Evolutionary conservation across 2,329 filamentous ascomycete genomes (phyloP), one percentile per base, ranked within the genome.

Genomic region (Pyricularia pennisetigena): DNA sequence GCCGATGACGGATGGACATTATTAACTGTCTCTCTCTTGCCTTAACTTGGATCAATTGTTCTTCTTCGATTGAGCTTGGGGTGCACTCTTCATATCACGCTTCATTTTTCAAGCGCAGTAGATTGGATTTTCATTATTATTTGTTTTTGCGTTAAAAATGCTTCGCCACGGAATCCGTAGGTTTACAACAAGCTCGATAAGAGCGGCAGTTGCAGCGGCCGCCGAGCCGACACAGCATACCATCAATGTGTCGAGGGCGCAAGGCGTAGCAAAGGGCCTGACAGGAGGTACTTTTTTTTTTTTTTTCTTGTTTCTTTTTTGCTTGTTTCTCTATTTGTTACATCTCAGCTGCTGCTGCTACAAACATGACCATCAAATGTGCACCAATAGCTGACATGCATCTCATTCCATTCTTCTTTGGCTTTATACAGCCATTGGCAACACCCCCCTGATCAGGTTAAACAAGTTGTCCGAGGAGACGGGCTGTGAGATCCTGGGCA

Each of bases 371-470:
- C 16, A 49, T 49, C 16, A 4, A 6, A n/a, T 49, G 16, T 49
- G 7, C 16, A 49, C 5, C 41, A 49, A 49, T 20, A 49, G 24
- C 59, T 62, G 24, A 62, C 59, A 62, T 29, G 59, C 14, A 62
- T 16, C 24, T 62, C 32, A 35, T 35, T 14, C 12, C 32, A 35
- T 35, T 35, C 9, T 2, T 14, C 59, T 16, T 28, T 62, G 59
- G 59, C 24, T 12, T 28, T 20, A 28, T 61, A n/a, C 66, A 97
- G 95, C 95, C 68, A 98, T 99, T 81, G 95, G 95, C 71, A 98
- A 98, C 80, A 99, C 95, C 0, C 94, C 95, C 0, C 86, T 99
- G 68, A 97, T 99, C 73, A 87, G 88, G 71, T 93, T 99, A 76
- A 90, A 88, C 72, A 94, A 91, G 54, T 85, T 99, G 28, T 96